Evolutionary conservation across 2,329 filamentous ascomycete species (phyloP), one percentile per base, ranked within the genome.

Genomic region (Dothiorella sarmentorum): DNA sequence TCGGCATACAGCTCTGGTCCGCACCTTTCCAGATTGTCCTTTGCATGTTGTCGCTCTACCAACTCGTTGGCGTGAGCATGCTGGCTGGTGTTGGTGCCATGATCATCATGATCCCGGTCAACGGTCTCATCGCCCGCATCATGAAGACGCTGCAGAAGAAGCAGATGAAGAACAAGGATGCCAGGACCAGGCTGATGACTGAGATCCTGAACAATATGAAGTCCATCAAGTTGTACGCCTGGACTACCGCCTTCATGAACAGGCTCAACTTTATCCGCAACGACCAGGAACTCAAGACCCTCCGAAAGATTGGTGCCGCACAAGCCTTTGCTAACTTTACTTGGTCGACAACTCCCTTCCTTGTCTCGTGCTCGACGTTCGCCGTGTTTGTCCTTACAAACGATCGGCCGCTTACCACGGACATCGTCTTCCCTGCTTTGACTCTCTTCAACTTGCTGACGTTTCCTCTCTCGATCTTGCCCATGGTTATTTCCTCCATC

Each of bases 121-220:
- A 99, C 71, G 93, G 92, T 49, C 80, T 94, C 62, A 94, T 97
- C 69, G 93, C 94, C 22, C 85, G 88, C 60, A 82, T 96, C 66
- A 97, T 97, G 89, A 97, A 96, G 78, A 91, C 83, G 42, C 78
- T 99, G 66, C 95, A 99, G 71, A 95, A 97, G 75, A 81, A 86
- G 63, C 94, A 99, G 77, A 99, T 99, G 94, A 96, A 95, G 80
- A 97, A 97, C 78, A 99, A 99, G 77, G 94, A 99, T 68, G 84
- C 91, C 37, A 85, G 94, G 69, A 96, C 92, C 45, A 85, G 93
- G 51, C 78, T 99, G 60, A 97, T 97, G 80, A 95, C 93, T 6
- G 94, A 99, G 74, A 99, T 99, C 64, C 80, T 99, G 69, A 97
- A 95, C 80, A 97, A 97, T 76, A 99, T 99, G 90, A 99, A 99